Percentiles rank a stretch among this genome's conserved stretches.
Evolutionary conservation across 495 filamentous ascomycete species (phyloP).

Genomic region (Astrothelium macrocarpum): DNA sequence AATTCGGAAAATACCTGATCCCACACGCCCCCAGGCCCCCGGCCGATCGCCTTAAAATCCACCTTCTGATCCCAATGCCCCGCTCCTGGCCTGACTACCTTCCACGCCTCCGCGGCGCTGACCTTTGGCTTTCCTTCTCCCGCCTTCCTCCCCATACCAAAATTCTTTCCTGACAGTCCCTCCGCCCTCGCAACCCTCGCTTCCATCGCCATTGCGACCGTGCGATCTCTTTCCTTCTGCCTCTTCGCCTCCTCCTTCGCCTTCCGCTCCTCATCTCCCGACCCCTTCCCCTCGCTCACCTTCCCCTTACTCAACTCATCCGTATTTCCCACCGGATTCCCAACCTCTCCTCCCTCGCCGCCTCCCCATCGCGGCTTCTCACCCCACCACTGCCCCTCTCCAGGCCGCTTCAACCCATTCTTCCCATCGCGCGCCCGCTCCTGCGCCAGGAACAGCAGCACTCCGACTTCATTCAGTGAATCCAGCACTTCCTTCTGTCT

Average conservation of each 20-base stretch:
- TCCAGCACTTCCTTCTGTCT: conserved; percentile 37
- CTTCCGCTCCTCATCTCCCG: conserved; percentile 24
- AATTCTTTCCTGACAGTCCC: not conserved
- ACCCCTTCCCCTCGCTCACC: conserved; percentile 7
- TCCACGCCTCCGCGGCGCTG: conserved; percentile 30
- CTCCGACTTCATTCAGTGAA: conserved; percentile 62
- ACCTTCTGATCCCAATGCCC: conserved; percentile 68
- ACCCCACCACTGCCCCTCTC: conserved; percentile 77
- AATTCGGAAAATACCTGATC: conserved; percentile 44
- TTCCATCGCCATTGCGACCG: conserved; percentile 13
- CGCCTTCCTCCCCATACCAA: not conserved
- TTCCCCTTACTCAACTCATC: conserved; percentile 48
- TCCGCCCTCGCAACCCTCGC: conserved; percentile 6
- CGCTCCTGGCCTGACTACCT: conserved; percentile 24
- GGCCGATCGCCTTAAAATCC: conserved; percentile 63
- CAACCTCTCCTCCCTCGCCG: conserved; percentile 35
- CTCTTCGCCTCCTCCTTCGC: not conserved
- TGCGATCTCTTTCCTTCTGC: conserved; percentile 31
- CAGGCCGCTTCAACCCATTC: conserved; percentile 49
- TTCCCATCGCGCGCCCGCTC: conserved; percentile 66
- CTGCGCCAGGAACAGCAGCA: conserved; percentile 68
- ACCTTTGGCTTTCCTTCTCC: conserved; percentile 34
- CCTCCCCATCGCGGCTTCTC: conserved; percentile 62
- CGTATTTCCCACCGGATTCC: conserved; percentile 27
- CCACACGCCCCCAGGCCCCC: conserved; percentile 37